phyloP scores from a whole-genome alignment of 768 basidiomycete species.

The Mycena haematopus region DNA sequence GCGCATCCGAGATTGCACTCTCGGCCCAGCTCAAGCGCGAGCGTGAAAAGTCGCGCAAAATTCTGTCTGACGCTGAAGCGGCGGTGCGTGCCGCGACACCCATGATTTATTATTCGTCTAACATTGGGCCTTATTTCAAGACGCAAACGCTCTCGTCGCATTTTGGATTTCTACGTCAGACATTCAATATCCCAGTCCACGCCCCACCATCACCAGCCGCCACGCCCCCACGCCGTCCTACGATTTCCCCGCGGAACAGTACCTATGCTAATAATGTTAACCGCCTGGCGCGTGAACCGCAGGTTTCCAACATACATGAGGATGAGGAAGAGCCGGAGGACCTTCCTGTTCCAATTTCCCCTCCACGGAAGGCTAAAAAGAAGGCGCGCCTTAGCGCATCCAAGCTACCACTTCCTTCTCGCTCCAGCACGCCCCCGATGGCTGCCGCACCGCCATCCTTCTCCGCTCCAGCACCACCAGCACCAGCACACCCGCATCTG shows the following conservation, averaged over 20 bases:
- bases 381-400: conserved; percentile 43
- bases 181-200: conserved; percentile 50
- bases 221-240: conserved; percentile 26
- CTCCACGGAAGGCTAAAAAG: conserved; percentile 37
- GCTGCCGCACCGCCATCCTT: not conserved
- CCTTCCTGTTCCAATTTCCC: conserved; percentile 6
- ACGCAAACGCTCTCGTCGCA: conserved; percentile 69
- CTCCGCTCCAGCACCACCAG: not conserved
- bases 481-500: conserved; percentile 5
- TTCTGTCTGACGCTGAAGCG: conserved; percentile 75
- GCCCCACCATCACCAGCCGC: conserved; percentile 27
- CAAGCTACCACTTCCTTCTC: conserved; percentile 32
- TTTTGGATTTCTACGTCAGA: conserved; percentile 67
- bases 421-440: conserved; percentile 25
- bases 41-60: conserved; percentile 73
- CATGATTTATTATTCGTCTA: conserved; percentile 21
- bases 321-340: conserved; percentile 28
- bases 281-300: conserved; percentile 48
- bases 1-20: conserved; percentile 81
- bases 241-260: conserved; percentile 28
- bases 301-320: conserved; percentile 41
- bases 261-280: conserved; percentile 33
- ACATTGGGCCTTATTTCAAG: conserved; percentile 43
- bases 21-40: conserved; percentile 80
- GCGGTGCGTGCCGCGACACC: conserved; percentile 55